phyloP scores from a whole-genome alignment of 2,329 filamentous ascomycete genomes.

The Sclerotinia minor region DNA sequence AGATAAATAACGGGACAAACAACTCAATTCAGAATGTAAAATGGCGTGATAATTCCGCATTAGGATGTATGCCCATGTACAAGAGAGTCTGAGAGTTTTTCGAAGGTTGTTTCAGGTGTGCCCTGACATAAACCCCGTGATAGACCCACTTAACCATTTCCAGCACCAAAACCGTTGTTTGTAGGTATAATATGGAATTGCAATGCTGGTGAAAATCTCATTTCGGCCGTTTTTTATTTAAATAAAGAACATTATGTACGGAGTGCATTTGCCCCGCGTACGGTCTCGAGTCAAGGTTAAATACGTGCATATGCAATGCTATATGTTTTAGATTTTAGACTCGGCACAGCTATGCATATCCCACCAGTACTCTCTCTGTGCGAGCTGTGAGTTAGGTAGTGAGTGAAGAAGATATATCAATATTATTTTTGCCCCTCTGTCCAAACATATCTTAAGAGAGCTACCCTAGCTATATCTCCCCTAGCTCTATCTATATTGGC shows the following conservation, averaged over 20 bases:
- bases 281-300: neutral
- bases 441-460: neutral
- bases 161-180: slow-evolving; percentile 4
- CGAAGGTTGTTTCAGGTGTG: slow-evolving; percentile 6
- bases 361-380: neutral
- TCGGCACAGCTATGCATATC: neutral
- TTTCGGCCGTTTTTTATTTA: neutral
- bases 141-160: neutral
- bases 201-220: neutral
- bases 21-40: neutral
- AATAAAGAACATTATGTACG: neutral
- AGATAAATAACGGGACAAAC: neutral
- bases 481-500: neutral
- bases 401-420: neutral
- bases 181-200: slow-evolving; percentile 1
- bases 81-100: slow-evolving; percentile 8
- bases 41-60: slow-evolving; percentile 2
- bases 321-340: neutral
- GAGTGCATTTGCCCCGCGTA: neutral
- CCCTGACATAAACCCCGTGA: slow-evolving; percentile 3
- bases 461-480: neutral
- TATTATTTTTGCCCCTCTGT: neutral
- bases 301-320: neutral
- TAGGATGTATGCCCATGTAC: neutral
- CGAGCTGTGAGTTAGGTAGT: neutral